Base-by-base conservation (phyloP, 768 basidiomycete species). In the Russula sp. region DNA sequence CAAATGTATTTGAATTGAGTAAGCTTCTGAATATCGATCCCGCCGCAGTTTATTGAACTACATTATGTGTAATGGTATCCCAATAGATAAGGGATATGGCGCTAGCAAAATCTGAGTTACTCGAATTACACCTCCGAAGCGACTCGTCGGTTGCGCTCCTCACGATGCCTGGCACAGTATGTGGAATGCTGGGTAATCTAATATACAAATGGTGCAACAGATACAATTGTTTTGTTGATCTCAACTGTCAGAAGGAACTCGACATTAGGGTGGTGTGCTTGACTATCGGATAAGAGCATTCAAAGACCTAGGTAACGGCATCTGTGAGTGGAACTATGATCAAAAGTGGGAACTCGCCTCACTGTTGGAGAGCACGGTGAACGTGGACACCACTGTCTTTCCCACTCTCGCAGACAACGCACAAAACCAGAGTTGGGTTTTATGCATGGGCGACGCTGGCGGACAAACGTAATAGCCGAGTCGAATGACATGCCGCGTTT, bases 361-460 rank as follows among this genome's bases (percentile, higher is more conserved):
- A 61, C 64, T 47, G 66, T 58, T 32, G 56, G 48, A 22, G 59
- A 32, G 7, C 64, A 53, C 14, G 34, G 45, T 45, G 64, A 14
- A 39, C 32, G 59, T 20, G 59, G 48, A 39, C 56, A 40, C 66
- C 64, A 66, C 40, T 66, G 64, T 34, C 60, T 56, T 62, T 63
- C 67, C 65, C 65, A 68, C 39, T 68, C 67, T 44, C 62, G 54
- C 22, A 68, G 40, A 55, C 61, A 63, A 65, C 71, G 70, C 20
- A 89, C 82, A 69, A 91, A 91, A 5, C 86, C 88, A n/a, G 85
- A 75, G 69, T 91, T 91, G 16, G 89, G 89, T 70, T 89, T 87
- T 64, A 85, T 77, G 69, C 89, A 91, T 4, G 88, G 82, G 20
- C 89, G 82, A 66, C 84, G 83, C 59, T 80, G 80, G 67, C 82